Base-by-base conservation (phyloP, 1,284 basidiomycete genomes). In the Ceratobasidium sp. region DNA sequence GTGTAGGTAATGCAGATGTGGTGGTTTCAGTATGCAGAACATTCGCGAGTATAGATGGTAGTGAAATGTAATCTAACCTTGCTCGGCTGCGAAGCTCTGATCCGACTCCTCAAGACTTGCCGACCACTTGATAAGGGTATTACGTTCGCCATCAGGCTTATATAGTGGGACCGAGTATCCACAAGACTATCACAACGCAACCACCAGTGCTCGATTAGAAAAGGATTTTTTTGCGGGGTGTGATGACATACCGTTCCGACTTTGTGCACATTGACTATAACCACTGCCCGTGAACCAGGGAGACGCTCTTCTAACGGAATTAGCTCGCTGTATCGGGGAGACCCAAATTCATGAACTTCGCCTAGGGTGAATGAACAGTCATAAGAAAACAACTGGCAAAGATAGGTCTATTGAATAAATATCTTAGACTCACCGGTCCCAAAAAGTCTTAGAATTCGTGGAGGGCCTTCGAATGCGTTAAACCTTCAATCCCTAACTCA, bases 381-480 rank as follows among this genome's bases (percentile, higher is more conserved):
- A 28, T 55, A 55, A 16, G 23, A 21, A 23, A 28, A 2, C 1
- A 32, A 47, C 18, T 32, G 9, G 3, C 59, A 62, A 6, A 55
- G 41, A 3, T 18, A 35, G 32, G 6, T 11, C 41, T 13, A 16
- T 1, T 23, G n/a, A 44, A 8, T 13, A 28, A 18, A 26, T 5
- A 9, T 8, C 7, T 18, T 32, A 49, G 14, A 76, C 78, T 26
- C 61, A 86, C 87, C 86, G 81, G 79, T 86, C n/a, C 87, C 87
- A 76, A 84, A 89, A 0, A 89, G 79, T 41, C 87, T 78, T 3
- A 82, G 77, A 74, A 88, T 88, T 44, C 83, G 81, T 13, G 87
- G 85, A 0, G 86, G 83, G 0, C 87, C 87, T 61, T 87, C 86
- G 50, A 88, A 87, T 0, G 87, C 86, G 69, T 85, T 84, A 77